A percentile compares a stretch with the other conserved stretches of the same genome.
These are phyloP conservation scores for Chaetomidium leptoderma DNA, from an alignment of 495 filamentous ascomycete species.

Conservation along the genomic window DNA sequence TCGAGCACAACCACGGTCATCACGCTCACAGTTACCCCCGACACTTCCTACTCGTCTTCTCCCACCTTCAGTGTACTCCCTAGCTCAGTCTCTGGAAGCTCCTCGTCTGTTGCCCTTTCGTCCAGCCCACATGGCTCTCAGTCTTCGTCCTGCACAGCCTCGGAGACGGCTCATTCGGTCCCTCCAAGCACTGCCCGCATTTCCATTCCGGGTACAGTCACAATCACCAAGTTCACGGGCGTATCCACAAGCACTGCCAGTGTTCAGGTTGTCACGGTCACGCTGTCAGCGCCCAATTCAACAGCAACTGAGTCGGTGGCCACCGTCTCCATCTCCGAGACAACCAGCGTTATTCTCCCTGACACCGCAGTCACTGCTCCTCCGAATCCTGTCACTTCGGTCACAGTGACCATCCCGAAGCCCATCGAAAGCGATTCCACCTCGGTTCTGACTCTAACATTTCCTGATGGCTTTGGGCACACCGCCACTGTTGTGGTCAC, in stretches of 20 bases:
- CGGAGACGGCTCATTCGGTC: not conserved
- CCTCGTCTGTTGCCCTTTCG: not conserved
- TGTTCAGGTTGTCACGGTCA: not conserved
- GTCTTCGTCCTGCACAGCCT: constrained; percentile 2
- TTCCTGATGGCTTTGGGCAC: constrained; percentile 23
- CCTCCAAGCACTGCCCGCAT: constrained; percentile 1
- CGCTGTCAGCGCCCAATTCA: not conserved
- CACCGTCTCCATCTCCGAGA: constrained; percentile 12
- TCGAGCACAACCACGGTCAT: constrained; percentile 23
- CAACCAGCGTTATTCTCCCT: not conserved
- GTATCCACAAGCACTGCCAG: not conserved
- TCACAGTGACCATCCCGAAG: constrained; percentile 17
- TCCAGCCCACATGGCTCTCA: not conserved
- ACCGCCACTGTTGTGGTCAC: constrained; percentile 24
- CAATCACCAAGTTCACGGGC: constrained; percentile 9
- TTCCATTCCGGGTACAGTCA: constrained; percentile 18
- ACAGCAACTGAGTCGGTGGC: constrained; percentile 6
- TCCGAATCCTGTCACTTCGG: not conserved
- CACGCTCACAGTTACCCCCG: constrained; percentile 23
- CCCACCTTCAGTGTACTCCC: not conserved
- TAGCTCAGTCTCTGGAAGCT: not conserved
- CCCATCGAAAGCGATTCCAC: not conserved
- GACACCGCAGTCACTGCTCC: constrained; percentile 16
- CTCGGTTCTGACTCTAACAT: constrained; percentile 25
- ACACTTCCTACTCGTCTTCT: not conserved